These are phyloP conservation scores for Quercus bicolor DNA, from an alignment of 306 rosid genomes.

Conservation along the genomic window DNA sequence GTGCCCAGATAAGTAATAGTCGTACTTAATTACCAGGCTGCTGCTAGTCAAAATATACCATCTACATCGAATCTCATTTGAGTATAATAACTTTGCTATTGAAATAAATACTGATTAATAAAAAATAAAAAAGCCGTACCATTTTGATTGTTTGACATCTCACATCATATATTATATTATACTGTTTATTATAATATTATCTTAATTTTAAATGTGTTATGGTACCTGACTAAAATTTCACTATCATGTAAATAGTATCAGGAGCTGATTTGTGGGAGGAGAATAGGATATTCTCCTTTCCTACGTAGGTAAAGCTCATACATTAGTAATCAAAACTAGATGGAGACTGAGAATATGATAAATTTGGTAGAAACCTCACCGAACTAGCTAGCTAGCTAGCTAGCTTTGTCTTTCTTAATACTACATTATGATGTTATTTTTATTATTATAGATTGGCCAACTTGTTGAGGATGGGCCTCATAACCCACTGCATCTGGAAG, in stretches of 20 bases:
- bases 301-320: not conserved
- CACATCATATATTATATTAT: conserved; percentile 15
- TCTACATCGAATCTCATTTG: too few species aligned
- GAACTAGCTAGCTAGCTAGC: conserved; percentile 24
- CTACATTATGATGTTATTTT: not conserved
- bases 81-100: not conserved
- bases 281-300: conserved; percentile 26
- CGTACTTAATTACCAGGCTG: too few species aligned
- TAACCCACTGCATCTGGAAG: conserved; percentile 23
- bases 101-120: not conserved
- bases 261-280: conserved; percentile 1
- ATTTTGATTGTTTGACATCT: conserved; percentile 13
- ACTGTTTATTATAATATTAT: not conserved
- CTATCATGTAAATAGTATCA: conserved; percentile 13
- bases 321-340: conserved; percentile 6
- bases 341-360: conserved; percentile 8
- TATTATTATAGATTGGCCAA: conserved; percentile 19
- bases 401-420: conserved; percentile 18
- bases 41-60: too few species aligned
- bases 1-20: not conserved
- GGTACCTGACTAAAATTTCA: conserved; percentile 6
- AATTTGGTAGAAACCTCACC: conserved; percentile 10
- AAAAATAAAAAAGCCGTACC: not conserved
- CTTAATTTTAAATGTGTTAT: not conserved
- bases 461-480: conserved; percentile 23